Base-by-base conservation (phyloP, 164 flowering plant species). In the Taxillus chinensis region DNA sequence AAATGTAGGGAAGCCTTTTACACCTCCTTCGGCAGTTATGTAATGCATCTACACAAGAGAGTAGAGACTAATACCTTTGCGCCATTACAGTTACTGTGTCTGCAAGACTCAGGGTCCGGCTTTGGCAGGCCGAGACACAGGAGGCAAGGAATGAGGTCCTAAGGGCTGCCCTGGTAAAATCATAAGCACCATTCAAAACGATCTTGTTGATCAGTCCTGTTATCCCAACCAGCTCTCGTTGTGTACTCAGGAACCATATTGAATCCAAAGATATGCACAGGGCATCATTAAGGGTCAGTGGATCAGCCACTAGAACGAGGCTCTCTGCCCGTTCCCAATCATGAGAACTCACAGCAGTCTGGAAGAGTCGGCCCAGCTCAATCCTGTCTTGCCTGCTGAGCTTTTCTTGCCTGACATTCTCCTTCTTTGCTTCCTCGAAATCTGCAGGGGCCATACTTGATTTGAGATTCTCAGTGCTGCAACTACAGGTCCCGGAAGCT, bases 131-230 rank as follows among this genome's bases (percentile, higher is more conserved):
- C 68, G 98, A 91, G 58, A 91, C 98, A 61, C 98, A 91, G 0
- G 98, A 91, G 69, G 98, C 98, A 59, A 91, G 90, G 77, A 91
- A 91, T 2, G 95, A 91, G 66, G 98, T 91, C 72, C 98, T 77
- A 16, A 91, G 85, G 38, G 93, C 93, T 41, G 98, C 98, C 73
- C 98, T 80, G 8, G 96, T 87, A 70, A 89, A 91, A 73, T 91
- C 98, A 70, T 74, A 80, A 67, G 98, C 98, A 63, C 98, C 98
- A 74, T 77, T 77, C 15, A 72, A 64, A 64, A 91, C 80, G 53
- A 91, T 79, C 80, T 83, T 79, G 74, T 76, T 84, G 56, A 91
- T 84, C 76, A 91, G 75, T 10, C 83, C 79, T 0, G 90, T 91
- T 27, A 89, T 77, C 14, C 92, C 98, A 67, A 65, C 50, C 41